Conservation (phyloP, 768 basidiomycete genomes). For the Tulasnella calospora region DNA sequence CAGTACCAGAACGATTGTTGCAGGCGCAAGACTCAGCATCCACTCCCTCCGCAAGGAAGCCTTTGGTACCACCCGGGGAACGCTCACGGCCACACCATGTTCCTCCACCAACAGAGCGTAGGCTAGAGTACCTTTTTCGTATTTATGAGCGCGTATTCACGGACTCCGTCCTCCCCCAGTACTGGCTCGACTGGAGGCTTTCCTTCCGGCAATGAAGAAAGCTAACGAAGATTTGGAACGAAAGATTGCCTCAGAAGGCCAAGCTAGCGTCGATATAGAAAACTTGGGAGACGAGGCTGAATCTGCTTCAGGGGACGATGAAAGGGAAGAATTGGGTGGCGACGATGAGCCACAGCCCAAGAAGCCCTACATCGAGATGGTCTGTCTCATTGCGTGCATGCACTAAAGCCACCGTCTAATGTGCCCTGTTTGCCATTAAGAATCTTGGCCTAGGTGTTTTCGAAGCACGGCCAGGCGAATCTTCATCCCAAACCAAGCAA, state of each 20-base stretch:
- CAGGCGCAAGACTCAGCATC: neutral
- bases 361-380: conserved; percentile 19
- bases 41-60: neutral
- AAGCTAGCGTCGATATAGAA: conserved; percentile 28
- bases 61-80: neutral
- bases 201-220: conserved; percentile 26
- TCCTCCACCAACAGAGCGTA: conserved; percentile 4
- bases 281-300: conserved; percentile 18
- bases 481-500: conserved; percentile 7
- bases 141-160: neutral
- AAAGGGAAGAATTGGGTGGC: conserved; percentile 5
- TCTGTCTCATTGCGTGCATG: neutral
- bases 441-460: conserved; percentile 29
- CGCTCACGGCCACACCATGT: neutral
- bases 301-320: conserved; percentile 16
- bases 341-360: neutral
- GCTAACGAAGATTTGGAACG: conserved; percentile 26
- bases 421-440: conserved; percentile 10
- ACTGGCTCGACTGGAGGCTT: conserved; percentile 27
- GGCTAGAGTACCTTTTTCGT: neutral
- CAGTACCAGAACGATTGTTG: neutral
- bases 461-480: conserved; percentile 12
- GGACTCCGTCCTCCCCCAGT: neutral
- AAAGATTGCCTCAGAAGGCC: conserved; percentile 21
- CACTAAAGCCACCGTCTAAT: neutral